These are phyloP conservation scores for Cladosporium sp. DNA, from an alignment of 2,329 filamentous ascomycete species.

Conservation along the genomic window DNA sequence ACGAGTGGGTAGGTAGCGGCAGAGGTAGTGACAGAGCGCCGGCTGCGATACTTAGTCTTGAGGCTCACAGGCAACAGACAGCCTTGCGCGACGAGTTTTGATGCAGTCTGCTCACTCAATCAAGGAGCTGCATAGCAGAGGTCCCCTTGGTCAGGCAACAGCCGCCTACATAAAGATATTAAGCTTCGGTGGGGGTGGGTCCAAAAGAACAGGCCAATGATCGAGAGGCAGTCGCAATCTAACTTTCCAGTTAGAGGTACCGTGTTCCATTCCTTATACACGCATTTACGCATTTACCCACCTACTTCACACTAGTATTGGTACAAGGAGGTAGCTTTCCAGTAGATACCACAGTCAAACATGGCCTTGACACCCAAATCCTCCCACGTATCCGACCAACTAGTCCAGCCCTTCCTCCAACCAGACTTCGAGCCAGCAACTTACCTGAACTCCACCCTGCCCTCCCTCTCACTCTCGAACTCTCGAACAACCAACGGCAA, in stretches of 20 bases:
- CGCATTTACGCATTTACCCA: neutral
- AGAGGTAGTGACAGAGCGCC: neutral
- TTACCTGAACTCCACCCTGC: slow-evolving; percentile 79
- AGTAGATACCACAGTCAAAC: too few species aligned
- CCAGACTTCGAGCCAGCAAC: slow-evolving; percentile 78
- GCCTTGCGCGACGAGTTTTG: neutral
- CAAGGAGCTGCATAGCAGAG: too few species aligned
- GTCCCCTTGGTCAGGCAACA: too few species aligned
- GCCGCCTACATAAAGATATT: neutral
- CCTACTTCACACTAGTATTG: too few species aligned
- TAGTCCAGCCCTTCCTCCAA: slow-evolving; percentile 72
- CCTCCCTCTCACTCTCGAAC: slow-evolving; percentile 59
- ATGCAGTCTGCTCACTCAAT: neutral
- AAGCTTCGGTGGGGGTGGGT: slow-evolving; percentile 10
- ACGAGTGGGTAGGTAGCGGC: neutral
- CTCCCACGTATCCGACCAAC: slow-evolving; percentile 68
- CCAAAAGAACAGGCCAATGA: neutral
- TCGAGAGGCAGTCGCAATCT: neutral
- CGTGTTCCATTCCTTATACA: neutral
- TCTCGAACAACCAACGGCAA: slow-evolving; percentile 23
- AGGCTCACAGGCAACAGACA: slow-evolving; percentile 2
- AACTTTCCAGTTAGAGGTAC: neutral
- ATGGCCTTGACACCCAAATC: slow-evolving; percentile 51
- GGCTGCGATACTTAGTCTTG: neutral
- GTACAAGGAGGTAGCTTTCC: too few species aligned